Conservation (phyloP, 2,329 filamentous ascomycete species). For the Macrophomina pseudophaseolina region DNA sequence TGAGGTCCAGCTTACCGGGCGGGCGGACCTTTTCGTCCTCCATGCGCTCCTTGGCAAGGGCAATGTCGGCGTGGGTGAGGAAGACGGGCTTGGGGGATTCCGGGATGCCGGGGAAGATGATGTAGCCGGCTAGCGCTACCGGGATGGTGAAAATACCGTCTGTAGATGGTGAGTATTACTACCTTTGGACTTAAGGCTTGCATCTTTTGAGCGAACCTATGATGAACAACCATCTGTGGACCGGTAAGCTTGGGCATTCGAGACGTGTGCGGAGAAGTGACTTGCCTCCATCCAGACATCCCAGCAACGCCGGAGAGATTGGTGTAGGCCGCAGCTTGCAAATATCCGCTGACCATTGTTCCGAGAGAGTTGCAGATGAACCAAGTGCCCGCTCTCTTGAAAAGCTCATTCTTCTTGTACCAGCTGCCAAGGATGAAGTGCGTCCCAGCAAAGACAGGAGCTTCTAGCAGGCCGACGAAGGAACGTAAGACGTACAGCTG, state of each 20-base stretch:
- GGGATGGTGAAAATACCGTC: constrained; percentile 63
- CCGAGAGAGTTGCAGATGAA: constrained; percentile 59
- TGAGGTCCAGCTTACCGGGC: constrained; percentile 49
- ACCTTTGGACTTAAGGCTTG: neutral
- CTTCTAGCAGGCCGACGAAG: constrained; percentile 43
- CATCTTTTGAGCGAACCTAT: constrained; percentile 37
- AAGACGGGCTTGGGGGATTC: constrained; percentile 58
- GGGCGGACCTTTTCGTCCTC: constrained; percentile 39
- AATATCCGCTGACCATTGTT: constrained; percentile 63
- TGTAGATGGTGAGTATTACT: neutral
- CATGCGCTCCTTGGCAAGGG: constrained; percentile 39
- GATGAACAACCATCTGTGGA: constrained; percentile 56
- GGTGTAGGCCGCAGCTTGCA: constrained; percentile 60
- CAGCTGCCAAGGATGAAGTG: constrained; percentile 47
- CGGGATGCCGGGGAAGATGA: constrained; percentile 60
- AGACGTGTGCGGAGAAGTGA: neutral
- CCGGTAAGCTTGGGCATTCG: constrained; percentile 39
- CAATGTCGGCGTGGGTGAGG: constrained; percentile 45
- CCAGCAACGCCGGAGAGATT: constrained; percentile 57
- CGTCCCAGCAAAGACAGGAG: constrained; percentile 43
- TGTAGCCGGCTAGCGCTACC: constrained; percentile 59
- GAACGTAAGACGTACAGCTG: constrained; percentile 49
- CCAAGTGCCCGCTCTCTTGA: constrained; percentile 62
- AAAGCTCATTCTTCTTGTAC: constrained; percentile 53
- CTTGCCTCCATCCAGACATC: constrained; percentile 52